Evolutionary conservation across 192 early-diverging fungal genomes (phyloP).

Genomic region (Thamnidium elegans): DNA sequence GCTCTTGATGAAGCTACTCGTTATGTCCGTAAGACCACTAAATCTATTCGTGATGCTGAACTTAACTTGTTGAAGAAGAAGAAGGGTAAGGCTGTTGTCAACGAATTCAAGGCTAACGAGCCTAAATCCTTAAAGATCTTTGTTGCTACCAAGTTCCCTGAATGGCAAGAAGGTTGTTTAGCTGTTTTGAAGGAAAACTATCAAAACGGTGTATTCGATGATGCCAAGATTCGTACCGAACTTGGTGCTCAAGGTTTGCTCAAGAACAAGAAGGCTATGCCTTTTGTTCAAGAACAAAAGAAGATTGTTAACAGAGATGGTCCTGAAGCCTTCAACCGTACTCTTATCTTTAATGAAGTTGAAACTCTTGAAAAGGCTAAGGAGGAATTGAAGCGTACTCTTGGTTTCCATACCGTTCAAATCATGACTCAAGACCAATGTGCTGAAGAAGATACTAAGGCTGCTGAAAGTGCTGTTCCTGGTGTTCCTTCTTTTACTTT

Average conservation of each 20-base stretch:
- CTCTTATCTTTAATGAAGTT: constrained; percentile 79
- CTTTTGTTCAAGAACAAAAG: constrained; percentile 80
- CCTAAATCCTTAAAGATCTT: constrained; percentile 76
- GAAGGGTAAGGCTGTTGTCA: constrained; percentile 55
- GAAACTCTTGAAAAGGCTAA: constrained; percentile 55
- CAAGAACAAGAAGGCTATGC: constrained; percentile 97
- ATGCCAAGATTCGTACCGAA: constrained; percentile 66
- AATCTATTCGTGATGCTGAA: constrained; percentile 80
- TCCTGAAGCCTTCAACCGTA: constrained; percentile 71
- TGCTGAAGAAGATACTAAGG: constrained; percentile 48
- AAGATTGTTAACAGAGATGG: constrained; percentile 72
- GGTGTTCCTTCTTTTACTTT: constrained; percentile 55
- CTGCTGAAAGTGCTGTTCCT: constrained; percentile 53
- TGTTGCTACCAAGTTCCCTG: constrained; percentile 82
- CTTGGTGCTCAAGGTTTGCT: constrained; percentile 70
- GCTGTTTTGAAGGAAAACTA: constrained; percentile 56
- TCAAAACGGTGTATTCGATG: constrained; percentile 62
- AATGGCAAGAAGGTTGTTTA: constrained; percentile 84
- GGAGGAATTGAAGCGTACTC: constrained; percentile 55
- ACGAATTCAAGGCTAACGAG: constrained; percentile 53
- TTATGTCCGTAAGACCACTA: constrained; percentile 75
- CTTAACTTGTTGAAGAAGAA: constrained; percentile 71
- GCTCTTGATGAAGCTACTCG: constrained; percentile 67
- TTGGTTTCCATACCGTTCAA: constrained; percentile 55
- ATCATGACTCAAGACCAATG: constrained; percentile 49